These are phyloP conservation scores for Chrysoporthe austroafricana DNA, from an alignment of 2,329 filamentous ascomycete genomes.

Conservation along the genomic window DNA sequence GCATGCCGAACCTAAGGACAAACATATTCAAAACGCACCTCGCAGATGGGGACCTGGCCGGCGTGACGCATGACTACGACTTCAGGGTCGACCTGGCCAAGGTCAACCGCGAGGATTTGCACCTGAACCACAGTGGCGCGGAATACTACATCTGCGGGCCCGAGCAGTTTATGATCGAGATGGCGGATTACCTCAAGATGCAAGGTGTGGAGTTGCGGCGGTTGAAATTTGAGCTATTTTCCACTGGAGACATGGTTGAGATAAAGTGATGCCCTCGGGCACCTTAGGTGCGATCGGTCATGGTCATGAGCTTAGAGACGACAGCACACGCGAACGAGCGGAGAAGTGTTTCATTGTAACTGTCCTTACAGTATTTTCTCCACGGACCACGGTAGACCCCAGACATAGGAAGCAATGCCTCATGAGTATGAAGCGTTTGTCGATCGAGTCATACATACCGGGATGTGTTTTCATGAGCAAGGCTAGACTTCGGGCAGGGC, in stretches of 20 bases:
- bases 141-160: slow-evolving; percentile 61
- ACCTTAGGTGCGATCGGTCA: background rate
- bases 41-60: slow-evolving; percentile 48
- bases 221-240: slow-evolving; percentile 52
- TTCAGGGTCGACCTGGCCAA: slow-evolving; percentile 52
- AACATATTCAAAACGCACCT: slow-evolving; percentile 56
- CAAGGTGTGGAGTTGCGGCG: slow-evolving; percentile 44
- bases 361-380: no score
- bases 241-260: slow-evolving; percentile 47
- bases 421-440: background rate
- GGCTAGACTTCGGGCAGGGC: background rate
- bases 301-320: no score
- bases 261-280: slow-evolving; percentile 9
- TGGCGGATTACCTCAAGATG: slow-evolving; percentile 47
- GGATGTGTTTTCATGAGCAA: background rate
- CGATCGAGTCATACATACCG: background rate
- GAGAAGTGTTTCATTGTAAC: no score
- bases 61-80: slow-evolving; percentile 49
- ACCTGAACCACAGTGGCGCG: slow-evolving; percentile 48
- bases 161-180: slow-evolving; percentile 58
- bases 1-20: slow-evolving; percentile 41
- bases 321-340: no score
- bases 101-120: slow-evolving; percentile 49
- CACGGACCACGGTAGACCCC: no score
- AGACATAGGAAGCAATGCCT: background rate